Percentiles rank a stretch among this genome's conserved stretches.
Conservation (phyloP, 2,329 filamentous ascomycete species). For the Fusarium sp. region DNA sequence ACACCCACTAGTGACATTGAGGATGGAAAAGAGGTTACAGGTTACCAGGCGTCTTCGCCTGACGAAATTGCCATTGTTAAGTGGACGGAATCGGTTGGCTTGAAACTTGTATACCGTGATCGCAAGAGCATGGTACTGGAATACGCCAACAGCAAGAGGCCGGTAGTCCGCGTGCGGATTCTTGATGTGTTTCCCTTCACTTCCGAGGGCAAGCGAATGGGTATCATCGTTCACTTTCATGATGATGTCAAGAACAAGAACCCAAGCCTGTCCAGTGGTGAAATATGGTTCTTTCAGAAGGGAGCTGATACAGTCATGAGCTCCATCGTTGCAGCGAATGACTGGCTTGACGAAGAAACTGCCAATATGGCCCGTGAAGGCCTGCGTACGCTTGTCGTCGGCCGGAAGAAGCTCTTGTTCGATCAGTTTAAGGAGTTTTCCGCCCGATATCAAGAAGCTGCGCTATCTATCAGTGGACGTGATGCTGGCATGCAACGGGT, state of each 20-base stretch:
- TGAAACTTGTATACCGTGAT: constrained; percentile 87
- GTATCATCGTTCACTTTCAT: constrained; percentile 91
- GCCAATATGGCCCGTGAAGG: constrained; percentile 99
- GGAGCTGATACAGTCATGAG: constrained; percentile 98
- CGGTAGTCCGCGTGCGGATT: constrained; percentile 87
- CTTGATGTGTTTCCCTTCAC: constrained; percentile 98
- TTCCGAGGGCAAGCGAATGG: constrained; percentile 98
- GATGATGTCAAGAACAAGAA: constrained; percentile 65
- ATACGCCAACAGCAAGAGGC: constrained; percentile 77
- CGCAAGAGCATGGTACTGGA: constrained; percentile 87
- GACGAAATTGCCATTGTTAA: constrained; percentile 98
- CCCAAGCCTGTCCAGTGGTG: constrained; percentile 69
- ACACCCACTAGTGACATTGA: constrained; percentile 86
- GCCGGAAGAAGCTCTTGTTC: constrained; percentile 84
- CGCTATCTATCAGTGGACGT: constrained; percentile 81
- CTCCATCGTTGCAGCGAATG: constrained; percentile 93
- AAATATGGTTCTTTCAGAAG: constrained; percentile 99
- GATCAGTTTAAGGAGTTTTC: constrained; percentile 88
- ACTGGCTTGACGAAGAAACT: constrained; percentile 99
- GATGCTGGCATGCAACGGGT: constrained; percentile 86
- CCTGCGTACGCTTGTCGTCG: constrained; percentile 91
- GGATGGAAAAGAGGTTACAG: constrained; percentile 80
- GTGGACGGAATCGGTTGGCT: constrained; percentile 93
- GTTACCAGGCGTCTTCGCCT: constrained; percentile 96
- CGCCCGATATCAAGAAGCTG: constrained; percentile 80